Conservation (phyloP, 2,329 filamentous ascomycete genomes). For the Diaporthe velutina region DNA sequence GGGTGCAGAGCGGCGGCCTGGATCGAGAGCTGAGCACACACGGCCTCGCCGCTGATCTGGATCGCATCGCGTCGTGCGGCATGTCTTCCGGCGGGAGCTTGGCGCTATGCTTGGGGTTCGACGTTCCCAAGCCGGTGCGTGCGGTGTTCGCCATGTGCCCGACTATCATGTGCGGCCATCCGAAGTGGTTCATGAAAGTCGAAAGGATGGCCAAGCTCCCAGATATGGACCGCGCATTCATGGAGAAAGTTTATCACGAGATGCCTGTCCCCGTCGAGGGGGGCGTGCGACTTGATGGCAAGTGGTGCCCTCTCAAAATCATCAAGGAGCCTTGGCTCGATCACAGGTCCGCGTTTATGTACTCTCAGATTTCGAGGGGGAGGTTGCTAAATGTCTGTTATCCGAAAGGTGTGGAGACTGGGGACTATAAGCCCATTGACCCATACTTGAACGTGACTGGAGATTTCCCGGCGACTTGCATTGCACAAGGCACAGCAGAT, state of each 20-base stretch:
- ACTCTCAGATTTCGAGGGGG: neutral
- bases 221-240: neutral
- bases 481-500: neutral
- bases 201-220: neutral
- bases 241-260: neutral
- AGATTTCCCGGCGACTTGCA: neutral
- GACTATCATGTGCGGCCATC: neutral
- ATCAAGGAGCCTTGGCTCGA: slow-evolving; percentile 11
- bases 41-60: neutral
- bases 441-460: neutral
- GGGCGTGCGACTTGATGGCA: neutral
- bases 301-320: slow-evolving; percentile 4
- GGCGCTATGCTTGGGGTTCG: neutral
- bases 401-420: neutral
- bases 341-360: neutral
- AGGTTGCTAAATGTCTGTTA: neutral
- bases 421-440: neutral
- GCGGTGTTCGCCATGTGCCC: neutral
- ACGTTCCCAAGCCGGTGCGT: neutral
- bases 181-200: neutral
- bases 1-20: neutral
- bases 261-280: neutral
- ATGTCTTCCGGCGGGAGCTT: neutral
- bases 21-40: neutral
- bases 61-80: neutral